phyloP scores from a whole-genome alignment of 2,329 filamentous ascomycete species.

The Paecilomyces niveus region DNA sequence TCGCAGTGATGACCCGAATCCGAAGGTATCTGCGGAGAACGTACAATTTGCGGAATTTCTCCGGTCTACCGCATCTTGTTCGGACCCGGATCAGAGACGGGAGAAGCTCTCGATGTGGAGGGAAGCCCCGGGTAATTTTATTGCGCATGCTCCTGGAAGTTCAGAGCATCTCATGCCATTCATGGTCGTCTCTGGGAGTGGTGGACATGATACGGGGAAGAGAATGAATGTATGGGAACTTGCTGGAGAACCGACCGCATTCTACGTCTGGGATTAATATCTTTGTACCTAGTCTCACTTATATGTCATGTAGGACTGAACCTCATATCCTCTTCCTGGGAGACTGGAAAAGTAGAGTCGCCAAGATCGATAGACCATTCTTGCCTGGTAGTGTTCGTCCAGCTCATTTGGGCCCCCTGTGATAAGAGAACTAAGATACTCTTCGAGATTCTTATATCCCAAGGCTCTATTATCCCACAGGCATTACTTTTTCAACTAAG shows the following conservation, averaged over 20 bases:
- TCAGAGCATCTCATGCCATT: constrained; percentile 7
- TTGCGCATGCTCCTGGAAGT: constrained; percentile 4
- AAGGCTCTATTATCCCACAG: background rate
- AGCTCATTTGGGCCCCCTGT: background rate
- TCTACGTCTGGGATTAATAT: background rate
- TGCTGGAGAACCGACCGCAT: background rate
- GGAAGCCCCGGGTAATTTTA: constrained; percentile 5
- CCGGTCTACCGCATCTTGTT: background rate
- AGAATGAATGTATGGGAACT: background rate
- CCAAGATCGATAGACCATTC: background rate
- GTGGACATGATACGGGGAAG: background rate
- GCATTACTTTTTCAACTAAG: background rate
- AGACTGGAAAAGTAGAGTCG: background rate
- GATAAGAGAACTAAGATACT: background rate
- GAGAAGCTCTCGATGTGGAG: constrained; percentile 6
- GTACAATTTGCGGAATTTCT: background rate
- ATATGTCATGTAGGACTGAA: background rate
- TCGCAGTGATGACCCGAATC: constrained; percentile 3
- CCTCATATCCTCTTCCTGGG: background rate
- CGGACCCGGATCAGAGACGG: constrained; percentile 1
- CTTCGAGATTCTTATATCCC: background rate
- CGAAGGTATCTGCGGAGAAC: background rate
- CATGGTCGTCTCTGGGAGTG: constrained; percentile 1
- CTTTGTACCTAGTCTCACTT: background rate
- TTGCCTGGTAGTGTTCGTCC: background rate